These are phyloP conservation scores for Fusarium sp. DNA, from an alignment of 2,329 filamentous ascomycete species.

Conservation along the genomic window DNA sequence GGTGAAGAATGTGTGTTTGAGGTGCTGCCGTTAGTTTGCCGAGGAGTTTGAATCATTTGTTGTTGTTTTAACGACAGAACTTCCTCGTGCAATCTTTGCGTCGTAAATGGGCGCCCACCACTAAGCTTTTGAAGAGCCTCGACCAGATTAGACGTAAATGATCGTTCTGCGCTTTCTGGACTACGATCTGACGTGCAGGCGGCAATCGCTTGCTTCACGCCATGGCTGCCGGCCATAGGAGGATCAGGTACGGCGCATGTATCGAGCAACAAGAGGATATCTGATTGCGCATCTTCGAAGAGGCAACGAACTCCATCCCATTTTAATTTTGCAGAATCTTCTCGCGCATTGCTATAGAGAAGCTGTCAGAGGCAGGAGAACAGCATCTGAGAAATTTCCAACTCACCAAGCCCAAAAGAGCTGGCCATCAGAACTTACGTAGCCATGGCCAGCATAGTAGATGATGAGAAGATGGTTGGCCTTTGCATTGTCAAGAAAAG, in stretches of 20 bases:
- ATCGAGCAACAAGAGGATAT: constrained; percentile 73
- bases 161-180: constrained; percentile 60
- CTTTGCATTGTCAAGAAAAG: constrained; percentile 69
- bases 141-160: constrained; percentile 69
- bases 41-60: constrained; percentile 57
- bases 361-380: constrained; percentile 52
- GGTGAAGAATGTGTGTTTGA: constrained; percentile 51
- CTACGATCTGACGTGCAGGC: constrained; percentile 67
- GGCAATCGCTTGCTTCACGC: constrained; percentile 72
- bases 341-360: constrained; percentile 64
- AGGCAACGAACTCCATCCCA: constrained; percentile 74
- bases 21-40: constrained; percentile 62
- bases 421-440: constrained; percentile 69
- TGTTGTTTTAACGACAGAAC: constrained; percentile 60
- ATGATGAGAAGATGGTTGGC: constrained; percentile 73
- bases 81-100: constrained; percentile 69
- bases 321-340: constrained; percentile 71
- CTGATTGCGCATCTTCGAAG: constrained; percentile 72
- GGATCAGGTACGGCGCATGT: constrained; percentile 69
- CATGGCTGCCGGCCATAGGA: constrained; percentile 63
- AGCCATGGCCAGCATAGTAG: constrained; percentile 74
- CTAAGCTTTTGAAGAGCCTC: constrained; percentile 68
- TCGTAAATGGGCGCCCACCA: constrained; percentile 66
- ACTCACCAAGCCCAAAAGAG: constrained; percentile 76
- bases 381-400: constrained; percentile 32